Evolutionary conservation across 1,139 yeast species (phyloP).

Genomic region (Candida pseudoviswanathii): DNA sequence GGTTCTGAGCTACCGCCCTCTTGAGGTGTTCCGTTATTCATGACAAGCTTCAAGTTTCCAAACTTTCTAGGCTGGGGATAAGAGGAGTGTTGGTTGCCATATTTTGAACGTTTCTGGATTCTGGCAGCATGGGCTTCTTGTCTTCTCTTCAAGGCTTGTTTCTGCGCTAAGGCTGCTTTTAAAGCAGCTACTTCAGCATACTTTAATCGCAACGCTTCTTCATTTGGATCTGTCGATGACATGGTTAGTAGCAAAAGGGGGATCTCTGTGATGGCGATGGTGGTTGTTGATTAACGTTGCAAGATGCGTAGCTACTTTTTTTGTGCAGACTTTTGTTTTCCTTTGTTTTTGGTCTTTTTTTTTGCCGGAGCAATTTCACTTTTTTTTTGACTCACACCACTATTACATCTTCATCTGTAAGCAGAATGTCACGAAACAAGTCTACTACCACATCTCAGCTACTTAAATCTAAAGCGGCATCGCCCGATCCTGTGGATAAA

Average conservation of each 20-base stretch:
- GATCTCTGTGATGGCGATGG: too few species aligned
- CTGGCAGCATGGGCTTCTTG: slow-evolving; percentile 9
- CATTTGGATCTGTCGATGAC: slow-evolving; percentile 17
- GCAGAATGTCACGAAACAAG: slow-evolving; percentile 15
- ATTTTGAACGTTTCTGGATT: slow-evolving; percentile 4
- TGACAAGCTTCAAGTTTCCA: slow-evolving; percentile 11
- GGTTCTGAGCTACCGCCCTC: neutral
- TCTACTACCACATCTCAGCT: slow-evolving; percentile 43
- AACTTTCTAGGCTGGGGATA: neutral
- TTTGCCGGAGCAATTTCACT: neutral
- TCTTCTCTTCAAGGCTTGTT: slow-evolving; percentile 13
- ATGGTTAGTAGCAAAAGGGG: slow-evolving; percentile 4
- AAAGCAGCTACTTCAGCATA: slow-evolving; percentile 38
- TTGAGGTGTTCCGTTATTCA: slow-evolving; percentile 1
- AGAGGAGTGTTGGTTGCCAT: slow-evolving; percentile 3
- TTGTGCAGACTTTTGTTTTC: neutral
- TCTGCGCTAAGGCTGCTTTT: slow-evolving; percentile 30
- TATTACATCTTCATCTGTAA: neutral
- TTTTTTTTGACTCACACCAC: neutral
- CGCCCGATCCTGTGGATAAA: slow-evolving; percentile 20
- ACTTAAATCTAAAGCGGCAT: slow-evolving; percentile 28
- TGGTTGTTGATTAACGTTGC: too few species aligned
- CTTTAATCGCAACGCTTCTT: slow-evolving; percentile 27
- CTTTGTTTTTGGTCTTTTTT: slow-evolving; percentile 3
- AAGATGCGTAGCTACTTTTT: too few species aligned